Base-by-base conservation (phyloP, 192 early-diverging fungal species). In the Dissophora globulifera region DNA sequence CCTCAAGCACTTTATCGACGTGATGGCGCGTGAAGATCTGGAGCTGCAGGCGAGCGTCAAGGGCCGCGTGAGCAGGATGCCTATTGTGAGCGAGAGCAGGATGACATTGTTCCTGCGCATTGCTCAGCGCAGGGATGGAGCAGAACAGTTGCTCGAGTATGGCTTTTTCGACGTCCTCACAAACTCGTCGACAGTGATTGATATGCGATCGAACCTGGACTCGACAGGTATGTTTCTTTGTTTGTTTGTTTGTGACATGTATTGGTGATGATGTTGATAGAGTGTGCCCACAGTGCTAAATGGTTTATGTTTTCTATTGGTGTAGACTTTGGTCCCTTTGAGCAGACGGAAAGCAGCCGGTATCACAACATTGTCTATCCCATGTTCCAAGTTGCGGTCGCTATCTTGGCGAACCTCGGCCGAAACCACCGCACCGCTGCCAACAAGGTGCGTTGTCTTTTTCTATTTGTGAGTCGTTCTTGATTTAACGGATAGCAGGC, bases 91-190 rank as follows among this genome's bases (percentile, higher is more conserved):
- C 78, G 92, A 96, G 62, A 74, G 90, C 8, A 94, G 94, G 82
- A 88, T 96, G 85, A 74, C 86, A 0, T 83, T 98, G 26, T 87
- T 98, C 58, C 68, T 94, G 50, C 87, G 93, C n/a, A 74, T 98
- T 38, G 85, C 93, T 3, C 87, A 90, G 69, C 81, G 82, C 9
- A 64, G 78, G 11, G 91, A 92, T 22, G 95, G 94, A 17, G 88
- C 95, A 1, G 87, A 92, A 50, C 84, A 86, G 59, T 79, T 98
- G 30, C 51, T 96, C 20, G 91, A 94, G 31, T 86, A 87, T 74
- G 92, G 92, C 13, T 75, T 95, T 20, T 69, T 97, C 19, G 95
- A 97, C 41, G 82, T 84, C 31, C 81, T 98, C 33, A 66, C 72
- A 33, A 67, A 61, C 58, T 66, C 72, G 1, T 61, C 72, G 7